Base-by-base conservation (phyloP, 1,284 basidiomycete genomes). In the Xerocomus amazonicus region DNA sequence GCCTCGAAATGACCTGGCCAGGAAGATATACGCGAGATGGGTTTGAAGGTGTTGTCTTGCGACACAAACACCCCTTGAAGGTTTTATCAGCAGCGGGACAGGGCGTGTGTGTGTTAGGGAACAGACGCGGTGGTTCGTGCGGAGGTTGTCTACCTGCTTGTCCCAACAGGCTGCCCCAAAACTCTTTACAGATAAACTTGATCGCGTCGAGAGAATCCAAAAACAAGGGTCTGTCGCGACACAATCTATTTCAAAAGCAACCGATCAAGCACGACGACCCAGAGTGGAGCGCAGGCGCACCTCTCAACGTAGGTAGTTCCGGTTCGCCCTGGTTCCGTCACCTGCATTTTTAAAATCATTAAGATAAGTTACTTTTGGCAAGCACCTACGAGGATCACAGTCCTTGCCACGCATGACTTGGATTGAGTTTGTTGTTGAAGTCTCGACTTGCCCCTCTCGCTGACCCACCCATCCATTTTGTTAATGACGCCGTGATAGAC, bases 181-280 rank as follows among this genome's bases (percentile, higher is more conserved):
- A 73, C 54, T 97, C 94, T 66, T 97, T 97, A 74, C 94, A 97
- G 53, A 97, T 79, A 63, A 97, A 97, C 68, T 97, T 97, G 72
- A 97, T 86, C 13, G 83, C 84, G 59, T 97, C 94, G 9, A 97
- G 76, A 2, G 92, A 90, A 58, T 94, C 87, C 0, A 80, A 70
- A 56, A 96, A 89, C 39, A 90, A 76, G 29, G 83, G 74, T 53
- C 85, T 76, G 51, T 92, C 86, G 28, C 85, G 79, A 59, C 84
- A 87, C 52, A 96, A 67, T 53, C 90, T 93, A 61, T 9, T 1
- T 37, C 19, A 23, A 4, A 6, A 4, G n/a, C 1, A 3, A 33
- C 28, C 13, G 33, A 19, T 5, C 40, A 9, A 31, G 29, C 4
- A 31, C 12, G 29, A 12, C 12, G 29, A 12, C 9, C 29, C 6